These are phyloP conservation scores for Mycena vulgaris DNA, from an alignment of 768 basidiomycete genomes.

Conservation along the genomic window DNA sequence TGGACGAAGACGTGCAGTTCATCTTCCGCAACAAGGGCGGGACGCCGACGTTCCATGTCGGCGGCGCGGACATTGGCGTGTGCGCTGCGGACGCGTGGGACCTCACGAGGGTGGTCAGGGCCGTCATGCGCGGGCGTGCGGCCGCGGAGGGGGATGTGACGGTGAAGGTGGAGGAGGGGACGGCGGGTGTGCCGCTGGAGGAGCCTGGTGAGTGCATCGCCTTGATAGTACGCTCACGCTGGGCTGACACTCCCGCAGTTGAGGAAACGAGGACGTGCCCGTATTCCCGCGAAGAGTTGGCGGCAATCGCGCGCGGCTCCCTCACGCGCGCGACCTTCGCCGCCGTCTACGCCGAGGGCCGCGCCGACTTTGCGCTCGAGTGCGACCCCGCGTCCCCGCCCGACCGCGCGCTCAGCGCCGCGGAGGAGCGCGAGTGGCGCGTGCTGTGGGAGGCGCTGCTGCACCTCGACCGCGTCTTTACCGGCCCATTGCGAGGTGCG, in stretches of 20 bases:
- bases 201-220: too few relatives aligned
- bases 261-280: too few relatives aligned
- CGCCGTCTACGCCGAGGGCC: not conserved
- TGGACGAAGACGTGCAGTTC: too few relatives aligned
- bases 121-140: conserved; percentile 2
- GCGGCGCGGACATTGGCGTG: conserved; percentile 33
- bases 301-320: not conserved
- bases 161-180: conserved; percentile 23
- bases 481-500: conserved; percentile 26
- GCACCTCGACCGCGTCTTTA: conserved; percentile 14
- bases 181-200: not conserved
- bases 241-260: too few relatives aligned
- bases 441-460: conserved; percentile 26
- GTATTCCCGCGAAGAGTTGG: conserved; percentile 3
- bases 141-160: not conserved
- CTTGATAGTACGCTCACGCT: too few relatives aligned
- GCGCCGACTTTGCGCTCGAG: not conserved
- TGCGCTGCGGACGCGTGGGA: conserved; percentile 3
- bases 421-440: conserved; percentile 4
- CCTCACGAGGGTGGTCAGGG: conserved; percentile 9
- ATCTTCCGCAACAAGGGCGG: conserved; percentile 32
- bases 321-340: not conserved
- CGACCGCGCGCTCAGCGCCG: not conserved
- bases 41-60: conserved; percentile 34
- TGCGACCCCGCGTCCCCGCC: conserved; percentile 3